Evolutionary conservation across 192 early-diverging fungal genomes (phyloP).

Genomic region (Podila minutissima): DNA sequence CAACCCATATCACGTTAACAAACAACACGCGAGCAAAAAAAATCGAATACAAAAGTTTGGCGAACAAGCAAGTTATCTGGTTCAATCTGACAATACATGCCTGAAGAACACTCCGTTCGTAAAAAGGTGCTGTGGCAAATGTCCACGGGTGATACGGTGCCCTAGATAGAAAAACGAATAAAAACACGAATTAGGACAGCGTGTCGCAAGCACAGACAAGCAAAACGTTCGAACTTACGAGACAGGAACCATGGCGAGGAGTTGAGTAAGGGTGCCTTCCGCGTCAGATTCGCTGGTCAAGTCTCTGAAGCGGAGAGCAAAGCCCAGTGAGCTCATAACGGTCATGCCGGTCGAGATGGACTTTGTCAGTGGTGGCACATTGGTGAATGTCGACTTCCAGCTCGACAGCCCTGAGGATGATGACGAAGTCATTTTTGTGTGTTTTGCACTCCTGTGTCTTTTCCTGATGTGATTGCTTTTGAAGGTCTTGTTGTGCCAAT

Average conservation of each 20-base stretch:
- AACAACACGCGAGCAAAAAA: too few species aligned
- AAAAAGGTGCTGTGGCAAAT: slow-evolving; percentile 47
- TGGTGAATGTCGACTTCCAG: slow-evolving; percentile 43
- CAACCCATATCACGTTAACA: not conserved
- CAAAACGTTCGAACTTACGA: slow-evolving; percentile 12
- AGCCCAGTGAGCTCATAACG: slow-evolving; percentile 28
- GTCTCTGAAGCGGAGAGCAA: slow-evolving; percentile 26
- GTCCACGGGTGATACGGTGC: slow-evolving; percentile 43
- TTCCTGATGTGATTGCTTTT: too few species aligned
- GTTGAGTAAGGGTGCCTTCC: slow-evolving; percentile 9
- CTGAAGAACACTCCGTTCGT: slow-evolving; percentile 34
- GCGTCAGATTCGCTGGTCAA: slow-evolving; percentile 8
- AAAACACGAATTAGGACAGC: not conserved
- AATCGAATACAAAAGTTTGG: too few species aligned
- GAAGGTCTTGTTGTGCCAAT: too few species aligned
- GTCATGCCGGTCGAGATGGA: slow-evolving; percentile 48
- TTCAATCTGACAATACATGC: slow-evolving; percentile 2
- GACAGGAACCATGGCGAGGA: slow-evolving; percentile 31
- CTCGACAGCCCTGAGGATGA: slow-evolving; percentile 14
- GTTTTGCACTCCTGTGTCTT: not conserved
- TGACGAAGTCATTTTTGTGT: not conserved
- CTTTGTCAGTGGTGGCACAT: slow-evolving; percentile 60
- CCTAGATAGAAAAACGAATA: not conserved
- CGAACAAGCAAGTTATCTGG: too few species aligned
- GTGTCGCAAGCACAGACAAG: not conserved